Evolutionary conservation across 495 filamentous ascomycete genomes (phyloP).

Genomic region (Hypoxylon lienhwacheense): DNA sequence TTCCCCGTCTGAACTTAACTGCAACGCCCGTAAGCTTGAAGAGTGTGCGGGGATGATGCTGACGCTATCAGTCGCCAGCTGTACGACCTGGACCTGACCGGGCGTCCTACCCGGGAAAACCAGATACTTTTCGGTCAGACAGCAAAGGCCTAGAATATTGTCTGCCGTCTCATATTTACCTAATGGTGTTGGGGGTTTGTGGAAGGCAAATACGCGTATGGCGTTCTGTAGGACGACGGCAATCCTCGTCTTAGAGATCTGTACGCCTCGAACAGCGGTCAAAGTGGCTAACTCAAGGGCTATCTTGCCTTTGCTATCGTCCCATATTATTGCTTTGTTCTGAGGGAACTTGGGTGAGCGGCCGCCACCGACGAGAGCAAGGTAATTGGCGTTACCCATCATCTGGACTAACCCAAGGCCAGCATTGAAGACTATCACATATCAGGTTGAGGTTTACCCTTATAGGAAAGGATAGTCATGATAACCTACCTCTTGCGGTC

Average conservation of each 20-base stretch:
- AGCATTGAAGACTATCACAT: constrained; percentile 75
- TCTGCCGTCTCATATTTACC: constrained; percentile 82
- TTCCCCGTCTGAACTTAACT: constrained; percentile 77
- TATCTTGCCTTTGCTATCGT: constrained; percentile 76
- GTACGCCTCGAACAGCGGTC: constrained; percentile 73
- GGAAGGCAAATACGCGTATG: constrained; percentile 79
- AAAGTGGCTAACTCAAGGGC: constrained; percentile 59
- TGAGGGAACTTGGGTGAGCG: constrained; percentile 80
- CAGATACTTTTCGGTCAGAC: constrained; percentile 68
- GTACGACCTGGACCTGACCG: constrained; percentile 91
- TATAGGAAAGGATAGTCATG: neutral
- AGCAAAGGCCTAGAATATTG: constrained; percentile 82
- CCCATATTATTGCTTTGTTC: constrained; percentile 95
- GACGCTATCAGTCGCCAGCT: constrained; percentile 77
- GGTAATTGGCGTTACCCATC: constrained; percentile 84
- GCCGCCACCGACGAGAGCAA: constrained; percentile 89
- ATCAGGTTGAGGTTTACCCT: neutral
- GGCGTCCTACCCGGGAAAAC: constrained; percentile 81
- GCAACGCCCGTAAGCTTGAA: constrained; percentile 74
- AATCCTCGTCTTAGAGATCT: constrained; percentile 75
- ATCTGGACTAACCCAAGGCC: constrained; percentile 83
- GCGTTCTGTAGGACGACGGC: constrained; percentile 80
- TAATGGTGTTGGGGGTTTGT: constrained; percentile 70
- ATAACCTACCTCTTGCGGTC: constrained; percentile 50
- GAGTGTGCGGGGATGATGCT: constrained; percentile 94